These are phyloP conservation scores for Limonium bicolor DNA, from an alignment of 148 eudicot species.

Conservation along the genomic window DNA sequence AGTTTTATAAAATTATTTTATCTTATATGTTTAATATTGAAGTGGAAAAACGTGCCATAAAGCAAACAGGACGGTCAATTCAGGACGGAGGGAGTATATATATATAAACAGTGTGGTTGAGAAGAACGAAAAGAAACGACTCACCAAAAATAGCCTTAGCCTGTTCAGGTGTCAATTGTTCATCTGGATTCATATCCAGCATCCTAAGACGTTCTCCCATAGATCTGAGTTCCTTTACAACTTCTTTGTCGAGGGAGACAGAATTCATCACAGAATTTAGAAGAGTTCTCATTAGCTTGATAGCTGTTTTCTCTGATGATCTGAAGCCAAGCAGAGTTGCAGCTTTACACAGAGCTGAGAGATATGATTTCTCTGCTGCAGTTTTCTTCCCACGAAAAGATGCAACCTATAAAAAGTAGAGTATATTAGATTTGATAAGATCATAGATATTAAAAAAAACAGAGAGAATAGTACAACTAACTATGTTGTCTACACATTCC, in stretches of 20 bases:
- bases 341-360: slow-evolving; percentile 53
- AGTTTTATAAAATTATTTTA: no score
- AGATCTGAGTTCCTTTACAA: slow-evolving; percentile 47
- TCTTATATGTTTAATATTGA: no score
- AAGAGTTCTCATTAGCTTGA: slow-evolving; percentile 57
- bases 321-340: slow-evolving; percentile 51
- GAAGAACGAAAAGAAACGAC: not conserved
- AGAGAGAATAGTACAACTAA: no score
- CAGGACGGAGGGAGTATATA: not conserved
- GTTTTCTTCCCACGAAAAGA: slow-evolving; percentile 52
- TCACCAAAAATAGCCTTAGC: slow-evolving; percentile 54
- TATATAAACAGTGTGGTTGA: not conserved
- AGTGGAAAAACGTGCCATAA: slow-evolving; percentile 1
- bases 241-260: slow-evolving; percentile 59
- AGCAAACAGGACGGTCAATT: not conserved
- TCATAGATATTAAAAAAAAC: no score
- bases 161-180: slow-evolving; percentile 38
- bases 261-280: slow-evolving; percentile 32
- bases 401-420: slow-evolving; percentile 44
- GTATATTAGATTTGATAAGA: no score
- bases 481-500: no score
- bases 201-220: slow-evolving; percentile 51
- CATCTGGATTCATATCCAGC: slow-evolving; percentile 47
- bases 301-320: slow-evolving; percentile 50
- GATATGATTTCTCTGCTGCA: slow-evolving; percentile 66